Conservation (phyloP, 306 rosid species). For the Mimosa pudica region DNA sequence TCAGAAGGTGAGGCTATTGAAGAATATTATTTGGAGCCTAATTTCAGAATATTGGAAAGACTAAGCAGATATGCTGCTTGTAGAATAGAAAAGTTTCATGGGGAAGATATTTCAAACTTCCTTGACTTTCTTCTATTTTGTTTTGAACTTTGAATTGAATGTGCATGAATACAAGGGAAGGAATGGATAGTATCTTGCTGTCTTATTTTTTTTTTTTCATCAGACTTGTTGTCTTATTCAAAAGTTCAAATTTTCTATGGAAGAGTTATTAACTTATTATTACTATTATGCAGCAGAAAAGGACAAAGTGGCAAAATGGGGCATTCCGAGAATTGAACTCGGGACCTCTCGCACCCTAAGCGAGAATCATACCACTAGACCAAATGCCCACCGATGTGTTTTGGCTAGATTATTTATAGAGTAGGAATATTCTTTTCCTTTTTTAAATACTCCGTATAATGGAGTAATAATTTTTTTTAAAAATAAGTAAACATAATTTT, state of each 20-base stretch:
- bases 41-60: neutral
- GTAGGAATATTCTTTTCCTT: too few species aligned
- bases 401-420: too few species aligned
- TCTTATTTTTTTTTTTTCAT: neutral
- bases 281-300: neutral
- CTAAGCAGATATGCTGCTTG: too few species aligned
- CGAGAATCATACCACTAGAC: conserved; percentile 75
- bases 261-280: neutral
- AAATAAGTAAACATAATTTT: neutral
- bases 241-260: neutral
- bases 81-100: neutral
- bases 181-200: conserved; percentile 22
- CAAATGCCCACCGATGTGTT: neutral
- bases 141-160: conserved; percentile 8
- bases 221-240: too few species aligned
- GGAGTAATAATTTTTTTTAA: too few species aligned
- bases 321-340: conserved; percentile 79
- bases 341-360: conserved; percentile 78
- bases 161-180: conserved; percentile 34
- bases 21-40: neutral
- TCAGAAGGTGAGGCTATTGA: neutral
- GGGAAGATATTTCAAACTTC: neutral
- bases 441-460: too few species aligned
- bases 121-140: neutral
- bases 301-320: conserved; percentile 16